These are phyloP conservation scores for Coemansia sp. DNA, from an alignment of 192 early-diverging fungal genomes.

Conservation along the genomic window DNA sequence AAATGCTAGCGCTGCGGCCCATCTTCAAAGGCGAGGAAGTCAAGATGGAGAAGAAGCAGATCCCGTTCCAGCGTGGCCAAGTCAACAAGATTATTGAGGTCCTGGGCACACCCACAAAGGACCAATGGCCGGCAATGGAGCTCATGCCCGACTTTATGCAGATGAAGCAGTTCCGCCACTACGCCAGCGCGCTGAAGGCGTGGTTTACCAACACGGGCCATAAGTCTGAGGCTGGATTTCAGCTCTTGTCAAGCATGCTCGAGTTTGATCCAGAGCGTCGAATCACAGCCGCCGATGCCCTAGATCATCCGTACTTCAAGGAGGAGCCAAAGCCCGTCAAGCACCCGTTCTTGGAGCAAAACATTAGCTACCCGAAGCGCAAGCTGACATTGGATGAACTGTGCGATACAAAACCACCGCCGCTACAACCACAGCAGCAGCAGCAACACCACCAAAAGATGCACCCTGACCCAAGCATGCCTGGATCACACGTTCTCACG, in stretches of 20 bases:
- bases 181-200: conserved; percentile 43
- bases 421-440: background rate
- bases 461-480: conserved; percentile 12
- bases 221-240: conserved; percentile 60
- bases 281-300: conserved; percentile 72
- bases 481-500: conserved; percentile 7
- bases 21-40: conserved; percentile 91
- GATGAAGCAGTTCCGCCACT: conserved; percentile 60
- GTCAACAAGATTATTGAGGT: conserved; percentile 79
- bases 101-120: conserved; percentile 82
- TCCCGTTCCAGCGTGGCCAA: conserved; percentile 85
- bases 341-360: conserved; percentile 51
- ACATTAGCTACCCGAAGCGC: conserved; percentile 49
- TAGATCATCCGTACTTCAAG: conserved; percentile 78
- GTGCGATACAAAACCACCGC: conserved; percentile 36
- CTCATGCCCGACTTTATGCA: conserved; percentile 68
- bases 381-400: conserved; percentile 47
- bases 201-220: conserved; percentile 42
- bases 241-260: conserved; percentile 70
- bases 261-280: conserved; percentile 78
- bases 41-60: conserved; percentile 79
- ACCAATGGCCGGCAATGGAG: conserved; percentile 72
- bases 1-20: conserved; percentile 76
- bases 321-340: conserved; percentile 57
- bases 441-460: conserved; percentile 17